Conservation (phyloP, 228 moss, liverwort and hornwort species). For the Sphagnum magellanicum region DNA sequence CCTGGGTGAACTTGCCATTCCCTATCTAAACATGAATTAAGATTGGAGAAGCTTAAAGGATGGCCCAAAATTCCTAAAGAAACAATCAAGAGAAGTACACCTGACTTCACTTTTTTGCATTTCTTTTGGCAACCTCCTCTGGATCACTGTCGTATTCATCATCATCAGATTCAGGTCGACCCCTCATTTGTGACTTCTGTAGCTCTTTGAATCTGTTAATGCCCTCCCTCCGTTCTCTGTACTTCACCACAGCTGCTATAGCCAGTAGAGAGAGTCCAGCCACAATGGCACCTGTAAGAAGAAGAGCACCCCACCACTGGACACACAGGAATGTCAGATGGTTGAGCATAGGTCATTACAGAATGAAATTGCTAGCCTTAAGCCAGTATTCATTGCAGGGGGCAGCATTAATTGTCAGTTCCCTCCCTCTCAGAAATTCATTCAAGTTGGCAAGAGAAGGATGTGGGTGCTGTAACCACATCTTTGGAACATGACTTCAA, state of each 20-base stretch:
- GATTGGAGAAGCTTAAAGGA: no score
- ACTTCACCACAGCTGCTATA: constrained; percentile 19
- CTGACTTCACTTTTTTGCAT: neutral
- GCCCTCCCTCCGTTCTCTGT: constrained; percentile 39
- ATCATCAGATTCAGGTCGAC: constrained; percentile 48
- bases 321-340: constrained; percentile 7
- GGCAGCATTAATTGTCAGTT: no score
- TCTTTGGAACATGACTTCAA: no score
- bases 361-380: neutral
- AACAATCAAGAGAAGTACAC: no score
- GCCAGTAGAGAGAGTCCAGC: constrained; percentile 18
- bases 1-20: no score
- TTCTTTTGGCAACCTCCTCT: constrained; percentile 30
- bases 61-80: no score
- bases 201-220: constrained; percentile 42
- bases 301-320: constrained; percentile 60
- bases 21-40: no score
- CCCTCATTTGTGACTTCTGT: constrained; percentile 58
- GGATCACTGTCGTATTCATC: constrained; percentile 59
- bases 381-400: neutral
- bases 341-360: neutral
- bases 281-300: constrained; percentile 40
- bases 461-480: neutral
- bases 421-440: no score
- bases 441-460: neutral